phyloP scores from a whole-genome alignment of 495 filamentous ascomycete species.

The Penicillium bovifimosum region DNA sequence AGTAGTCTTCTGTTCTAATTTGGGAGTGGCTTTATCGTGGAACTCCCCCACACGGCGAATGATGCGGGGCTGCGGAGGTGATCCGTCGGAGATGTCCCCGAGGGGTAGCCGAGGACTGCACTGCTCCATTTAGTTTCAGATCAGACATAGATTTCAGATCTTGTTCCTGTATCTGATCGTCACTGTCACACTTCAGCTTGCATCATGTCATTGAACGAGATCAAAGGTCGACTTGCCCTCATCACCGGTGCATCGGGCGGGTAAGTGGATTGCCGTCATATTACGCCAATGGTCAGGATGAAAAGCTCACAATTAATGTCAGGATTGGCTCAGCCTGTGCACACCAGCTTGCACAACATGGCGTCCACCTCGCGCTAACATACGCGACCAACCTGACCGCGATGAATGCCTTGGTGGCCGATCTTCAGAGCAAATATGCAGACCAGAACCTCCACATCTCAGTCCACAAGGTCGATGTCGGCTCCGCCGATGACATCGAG shows the following conservation, averaged over 20 bases:
- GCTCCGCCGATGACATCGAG: constrained; percentile 44
- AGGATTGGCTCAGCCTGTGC: constrained; percentile 61
- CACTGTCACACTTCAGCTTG: background rate
- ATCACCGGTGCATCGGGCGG: constrained; percentile 64
- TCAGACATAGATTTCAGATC: background rate
- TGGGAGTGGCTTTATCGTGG: background rate
- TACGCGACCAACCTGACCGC: constrained; percentile 49
- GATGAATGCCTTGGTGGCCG: constrained; percentile 39
- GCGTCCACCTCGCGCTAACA: constrained; percentile 55
- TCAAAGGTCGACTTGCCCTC: constrained; percentile 54
- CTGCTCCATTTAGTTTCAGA: constrained; percentile 1
- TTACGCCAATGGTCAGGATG: background rate
- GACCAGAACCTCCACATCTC: constrained; percentile 41
- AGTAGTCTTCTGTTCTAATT: constrained; percentile 38
- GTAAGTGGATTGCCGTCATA: constrained; percentile 29
- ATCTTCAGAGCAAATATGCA: constrained; percentile 31
- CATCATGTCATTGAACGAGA: constrained; percentile 43
- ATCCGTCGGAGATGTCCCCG: constrained; percentile 21
- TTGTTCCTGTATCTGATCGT: background rate
- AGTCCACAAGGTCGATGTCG: constrained; percentile 53
- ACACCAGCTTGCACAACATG: constrained; percentile 47
- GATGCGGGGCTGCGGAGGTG: constrained; percentile 21
- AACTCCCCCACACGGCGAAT: constrained; percentile 17
- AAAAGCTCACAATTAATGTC: constrained; percentile 1
- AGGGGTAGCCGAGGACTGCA: constrained; percentile 21